Percentiles rank a stretch among this genome's conserved stretches.
phyloP scores from a whole-genome alignment of 73 alveolate genomes.

The Diophrys appendiculata region DNA sequence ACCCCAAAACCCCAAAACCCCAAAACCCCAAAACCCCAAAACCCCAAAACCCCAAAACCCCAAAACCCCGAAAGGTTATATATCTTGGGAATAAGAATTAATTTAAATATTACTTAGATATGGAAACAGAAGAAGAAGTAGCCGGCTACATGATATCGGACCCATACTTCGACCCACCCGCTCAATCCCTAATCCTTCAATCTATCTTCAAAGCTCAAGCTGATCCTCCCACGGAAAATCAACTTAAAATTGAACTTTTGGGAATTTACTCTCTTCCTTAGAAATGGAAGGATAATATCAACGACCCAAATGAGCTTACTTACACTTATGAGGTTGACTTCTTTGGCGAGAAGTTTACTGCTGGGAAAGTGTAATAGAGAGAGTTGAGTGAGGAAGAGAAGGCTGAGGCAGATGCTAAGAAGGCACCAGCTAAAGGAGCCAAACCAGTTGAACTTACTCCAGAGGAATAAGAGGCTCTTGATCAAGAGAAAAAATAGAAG shows the following conservation, averaged over 20 bases:
- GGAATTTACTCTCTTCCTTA: slow-evolving; percentile 68
- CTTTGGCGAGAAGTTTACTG: slow-evolving; percentile 23
- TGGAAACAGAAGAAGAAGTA: slow-evolving; percentile 12
- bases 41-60: slow-evolving; percentile 47
- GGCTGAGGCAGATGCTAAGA: slow-evolving; percentile 56
- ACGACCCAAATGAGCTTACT: slow-evolving; percentile 54
- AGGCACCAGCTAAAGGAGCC: slow-evolving; percentile 49
- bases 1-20: slow-evolving; percentile 7
- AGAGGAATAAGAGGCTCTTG: slow-evolving; percentile 54
- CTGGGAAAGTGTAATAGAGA: slow-evolving; percentile 55
- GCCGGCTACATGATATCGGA: slow-evolving; percentile 1
- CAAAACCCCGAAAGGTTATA: too few relatives aligned
- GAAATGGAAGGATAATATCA: slow-evolving; percentile 60
- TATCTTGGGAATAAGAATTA: background rate
- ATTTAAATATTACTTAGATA: background rate
- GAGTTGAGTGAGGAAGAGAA: slow-evolving; percentile 71
- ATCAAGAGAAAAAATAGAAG: slow-evolving; percentile 31
- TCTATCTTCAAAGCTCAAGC: slow-evolving; percentile 24
- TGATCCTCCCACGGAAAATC: slow-evolving; percentile 17
- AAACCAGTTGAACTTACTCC: slow-evolving; percentile 59
- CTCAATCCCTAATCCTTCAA: slow-evolving; percentile 28
- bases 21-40: background rate
- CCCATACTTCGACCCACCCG: slow-evolving; percentile 30
- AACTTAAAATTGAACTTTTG: slow-evolving; percentile 25
- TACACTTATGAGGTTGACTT: slow-evolving; percentile 48